A percentile compares a stretch with the other conserved stretches of the same genome.
phyloP scores from a whole-genome alignment of 106 monocot genomes.

The Dendrobium officinale region DNA sequence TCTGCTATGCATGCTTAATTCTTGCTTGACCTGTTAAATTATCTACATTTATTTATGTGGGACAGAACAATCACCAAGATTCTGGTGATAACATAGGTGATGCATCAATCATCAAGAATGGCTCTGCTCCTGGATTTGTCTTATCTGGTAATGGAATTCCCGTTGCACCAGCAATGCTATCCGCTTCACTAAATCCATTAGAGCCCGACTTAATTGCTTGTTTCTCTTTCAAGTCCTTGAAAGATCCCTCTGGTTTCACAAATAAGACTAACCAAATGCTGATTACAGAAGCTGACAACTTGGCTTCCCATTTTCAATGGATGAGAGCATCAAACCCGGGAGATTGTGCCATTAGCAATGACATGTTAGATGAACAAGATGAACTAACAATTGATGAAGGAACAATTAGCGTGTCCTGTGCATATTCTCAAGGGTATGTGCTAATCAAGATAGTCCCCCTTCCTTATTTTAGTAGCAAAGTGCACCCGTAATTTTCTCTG shows the following conservation, averaged over 20 bases:
- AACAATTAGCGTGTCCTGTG: constrained; percentile 36
- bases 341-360: constrained; percentile 24
- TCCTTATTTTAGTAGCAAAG: neutral
- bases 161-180: constrained; percentile 18
- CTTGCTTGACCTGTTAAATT: neutral
- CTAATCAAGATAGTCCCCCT: neutral
- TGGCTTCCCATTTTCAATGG: constrained; percentile 29
- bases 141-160: constrained; percentile 30
- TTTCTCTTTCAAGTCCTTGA: constrained; percentile 13
- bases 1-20: neutral
- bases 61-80: constrained; percentile 45
- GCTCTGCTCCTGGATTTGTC: constrained; percentile 26
- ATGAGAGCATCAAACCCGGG: constrained; percentile 26
- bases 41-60: neutral
- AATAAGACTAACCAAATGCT: constrained; percentile 33
- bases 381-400: constrained; percentile 44
- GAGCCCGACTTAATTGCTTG: constrained; percentile 20
- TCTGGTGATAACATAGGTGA: constrained; percentile 28
- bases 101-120: constrained; percentile 26
- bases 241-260: constrained; percentile 11
- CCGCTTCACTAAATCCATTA: constrained; percentile 18
- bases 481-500: neutral
- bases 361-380: constrained; percentile 36
- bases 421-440: constrained; percentile 48
- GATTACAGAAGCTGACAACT: constrained; percentile 39